Conservation (phyloP, 441 rosid genomes). For the Gossypium aridum region DNA sequence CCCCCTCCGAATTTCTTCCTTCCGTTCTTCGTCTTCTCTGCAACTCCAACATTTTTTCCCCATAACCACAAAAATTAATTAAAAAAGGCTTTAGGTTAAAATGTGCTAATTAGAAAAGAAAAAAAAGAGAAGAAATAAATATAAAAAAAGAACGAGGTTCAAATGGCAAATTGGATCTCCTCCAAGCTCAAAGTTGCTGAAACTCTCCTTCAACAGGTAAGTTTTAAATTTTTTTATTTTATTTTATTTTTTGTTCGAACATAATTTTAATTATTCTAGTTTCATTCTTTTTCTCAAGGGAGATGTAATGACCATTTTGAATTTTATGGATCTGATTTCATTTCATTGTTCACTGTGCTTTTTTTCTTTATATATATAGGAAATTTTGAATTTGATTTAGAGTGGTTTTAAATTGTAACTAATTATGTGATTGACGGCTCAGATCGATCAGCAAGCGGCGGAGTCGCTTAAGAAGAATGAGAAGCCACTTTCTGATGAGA, state of each 20-base stretch:
- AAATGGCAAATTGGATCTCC: conserved; percentile 92
- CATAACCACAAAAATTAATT: no score
- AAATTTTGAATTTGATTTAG: not conserved
- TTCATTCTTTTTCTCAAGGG: not conserved
- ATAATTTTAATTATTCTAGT: not conserved
- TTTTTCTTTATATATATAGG: not conserved
- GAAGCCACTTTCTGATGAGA: conserved; percentile 45
- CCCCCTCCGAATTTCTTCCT: no score
- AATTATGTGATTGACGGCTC: conserved; percentile 23
- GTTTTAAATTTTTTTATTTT: not conserved
- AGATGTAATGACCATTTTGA: no score
- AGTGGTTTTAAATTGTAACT: conserved; percentile 9
- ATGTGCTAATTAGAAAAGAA: no score
- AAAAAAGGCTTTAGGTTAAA: no score
- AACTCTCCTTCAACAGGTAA: conserved; percentile 80
- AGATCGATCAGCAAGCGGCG: conserved; percentile 97
- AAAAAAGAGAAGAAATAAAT: no score
- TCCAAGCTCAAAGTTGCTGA: conserved; percentile 96
- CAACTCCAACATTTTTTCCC: no score
- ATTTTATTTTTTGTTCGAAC: conserved; percentile 9
- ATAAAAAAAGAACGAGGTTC: not conserved
- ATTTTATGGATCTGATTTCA: not conserved
- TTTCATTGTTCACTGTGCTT: not conserved
- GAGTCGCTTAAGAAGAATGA: conserved; percentile 82
- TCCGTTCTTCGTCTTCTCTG: no score